Conservation (phyloP, 106 monocot species). For the Amphibolis antarctica region DNA sequence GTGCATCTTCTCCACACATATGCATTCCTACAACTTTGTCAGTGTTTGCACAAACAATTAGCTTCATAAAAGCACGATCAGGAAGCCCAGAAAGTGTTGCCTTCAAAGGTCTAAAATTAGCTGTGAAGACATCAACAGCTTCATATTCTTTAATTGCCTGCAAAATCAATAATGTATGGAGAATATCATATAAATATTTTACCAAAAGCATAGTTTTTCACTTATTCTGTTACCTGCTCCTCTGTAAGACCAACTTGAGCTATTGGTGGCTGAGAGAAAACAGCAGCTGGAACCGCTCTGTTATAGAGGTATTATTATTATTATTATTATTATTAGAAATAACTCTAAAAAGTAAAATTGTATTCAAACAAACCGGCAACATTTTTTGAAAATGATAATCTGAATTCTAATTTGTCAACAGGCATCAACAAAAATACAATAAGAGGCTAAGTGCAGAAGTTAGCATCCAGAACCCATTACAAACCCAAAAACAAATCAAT, state of each 20-base stretch:
- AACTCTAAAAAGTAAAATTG: too few species aligned
- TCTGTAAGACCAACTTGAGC: conserved; percentile 96
- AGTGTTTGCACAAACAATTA: conserved; percentile 85
- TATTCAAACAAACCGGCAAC: too few species aligned
- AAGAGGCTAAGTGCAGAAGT: too few species aligned
- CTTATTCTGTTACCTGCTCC: conserved; percentile 48
- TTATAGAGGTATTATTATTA: conserved; percentile 2
- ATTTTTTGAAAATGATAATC: too few species aligned
- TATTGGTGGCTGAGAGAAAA: conserved; percentile 95
- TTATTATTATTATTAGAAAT: neutral
- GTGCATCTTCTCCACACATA: conserved; percentile 97
- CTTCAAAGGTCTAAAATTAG: conserved; percentile 93
- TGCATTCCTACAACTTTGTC: conserved; percentile 90
- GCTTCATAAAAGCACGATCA: conserved; percentile 85
- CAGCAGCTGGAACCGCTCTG: conserved; percentile 92
- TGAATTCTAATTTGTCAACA: too few species aligned
- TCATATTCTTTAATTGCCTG: conserved; percentile 85
- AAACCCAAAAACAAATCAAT: too few species aligned
- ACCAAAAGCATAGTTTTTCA: neutral
- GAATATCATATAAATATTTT: neutral
- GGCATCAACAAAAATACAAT: too few species aligned
- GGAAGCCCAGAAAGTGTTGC: conserved; percentile 93
- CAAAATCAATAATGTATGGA: neutral
- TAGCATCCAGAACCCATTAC: too few species aligned
- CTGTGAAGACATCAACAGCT: conserved; percentile 79